These are phyloP conservation scores for Lactifluus piperatus DNA, from an alignment of 768 basidiomycete genomes.

Conservation along the genomic window DNA sequence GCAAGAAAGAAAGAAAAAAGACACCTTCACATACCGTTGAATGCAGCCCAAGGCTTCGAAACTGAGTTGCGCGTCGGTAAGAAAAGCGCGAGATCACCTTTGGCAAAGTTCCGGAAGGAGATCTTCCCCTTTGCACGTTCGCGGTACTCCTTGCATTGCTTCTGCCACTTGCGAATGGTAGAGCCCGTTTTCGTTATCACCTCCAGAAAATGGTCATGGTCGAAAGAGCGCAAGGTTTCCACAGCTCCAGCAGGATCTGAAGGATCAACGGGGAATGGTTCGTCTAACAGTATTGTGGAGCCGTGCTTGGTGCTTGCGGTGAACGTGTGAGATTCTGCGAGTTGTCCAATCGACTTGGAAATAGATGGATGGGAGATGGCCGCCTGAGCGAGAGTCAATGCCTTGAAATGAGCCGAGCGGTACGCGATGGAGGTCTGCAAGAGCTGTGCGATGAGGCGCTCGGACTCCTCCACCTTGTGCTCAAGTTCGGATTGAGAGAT, in stretches of 20 bases:
- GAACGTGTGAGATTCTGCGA: slow-evolving; percentile 24
- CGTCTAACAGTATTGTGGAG: slow-evolving; percentile 42
- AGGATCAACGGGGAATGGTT: slow-evolving; percentile 71
- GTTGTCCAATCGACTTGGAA: slow-evolving; percentile 41
- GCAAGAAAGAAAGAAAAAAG: not conserved
- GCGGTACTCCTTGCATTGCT: slow-evolving; percentile 91
- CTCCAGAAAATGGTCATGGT: slow-evolving; percentile 81
- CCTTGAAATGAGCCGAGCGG: slow-evolving; percentile 68
- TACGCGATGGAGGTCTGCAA: slow-evolving; percentile 74
- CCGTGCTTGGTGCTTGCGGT: slow-evolving; percentile 40
- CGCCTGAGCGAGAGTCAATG: slow-evolving; percentile 50
- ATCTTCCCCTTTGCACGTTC: slow-evolving; percentile 97
- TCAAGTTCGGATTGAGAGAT: slow-evolving; percentile 62
- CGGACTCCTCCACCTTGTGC: slow-evolving; percentile 53
- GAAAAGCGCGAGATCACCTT: slow-evolving; percentile 93
- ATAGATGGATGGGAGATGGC: slow-evolving; percentile 41
- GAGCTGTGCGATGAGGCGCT: slow-evolving; percentile 71
- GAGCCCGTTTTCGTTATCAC: slow-evolving; percentile 73
- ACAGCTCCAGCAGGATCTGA: slow-evolving; percentile 64
- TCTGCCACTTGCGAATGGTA: slow-evolving; percentile 93
- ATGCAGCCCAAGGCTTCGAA: slow-evolving; percentile 95
- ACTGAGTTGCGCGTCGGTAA: slow-evolving; percentile 92
- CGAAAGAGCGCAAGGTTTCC: slow-evolving; percentile 62
- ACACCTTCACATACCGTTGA: slow-evolving; percentile 61
- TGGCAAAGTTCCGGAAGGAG: slow-evolving; percentile 89